Conservation (phyloP, 1,139 yeast genomes). For the Geotrichum reessii region DNA sequence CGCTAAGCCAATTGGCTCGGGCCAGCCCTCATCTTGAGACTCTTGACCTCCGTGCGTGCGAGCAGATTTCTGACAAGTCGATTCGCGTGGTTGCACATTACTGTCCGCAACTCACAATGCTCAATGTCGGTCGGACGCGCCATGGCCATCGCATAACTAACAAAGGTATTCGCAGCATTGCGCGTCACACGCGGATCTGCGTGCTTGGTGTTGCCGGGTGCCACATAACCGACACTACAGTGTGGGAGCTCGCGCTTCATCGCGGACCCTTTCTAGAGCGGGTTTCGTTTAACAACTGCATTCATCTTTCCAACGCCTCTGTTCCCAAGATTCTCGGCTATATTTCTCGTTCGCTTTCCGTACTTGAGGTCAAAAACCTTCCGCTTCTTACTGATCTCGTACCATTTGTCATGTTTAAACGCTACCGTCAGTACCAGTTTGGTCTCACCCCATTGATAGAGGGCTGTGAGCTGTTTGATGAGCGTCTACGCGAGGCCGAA, state of each 20-base stretch:
- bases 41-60: conserved; percentile 83
- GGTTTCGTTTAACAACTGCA: conserved; percentile 73
- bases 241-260: conserved; percentile 72
- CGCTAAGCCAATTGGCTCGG: conserved; percentile 48
- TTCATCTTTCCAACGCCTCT: conserved; percentile 56
- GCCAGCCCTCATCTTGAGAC: conserved; percentile 55
- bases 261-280: conserved; percentile 57
- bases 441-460: conserved; percentile 57
- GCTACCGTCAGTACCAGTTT: conserved; percentile 49
- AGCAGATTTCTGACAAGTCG: conserved; percentile 68
- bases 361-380: conserved; percentile 70
- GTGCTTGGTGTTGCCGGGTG: conserved; percentile 93
- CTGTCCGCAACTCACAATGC: conserved; percentile 50
- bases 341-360: conserved; percentile 53
- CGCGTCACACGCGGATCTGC: conserved; percentile 48
- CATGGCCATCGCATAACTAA: conserved; percentile 69
- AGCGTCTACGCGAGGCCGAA: conserved; percentile 57
- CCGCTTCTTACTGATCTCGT: conserved; percentile 51
- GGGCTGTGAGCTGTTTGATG: conserved; percentile 65
- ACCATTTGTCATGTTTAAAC: conserved; percentile 63
- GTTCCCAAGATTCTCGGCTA: conserved; percentile 58
- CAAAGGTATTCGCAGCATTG: conserved; percentile 54
- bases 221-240: conserved; percentile 61
- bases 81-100: conserved; percentile 55
- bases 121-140: conserved; percentile 77